Evolutionary conservation across 164 flowering plant genomes (phyloP).

Genomic region (Chimonanthus salicifolius): DNA sequence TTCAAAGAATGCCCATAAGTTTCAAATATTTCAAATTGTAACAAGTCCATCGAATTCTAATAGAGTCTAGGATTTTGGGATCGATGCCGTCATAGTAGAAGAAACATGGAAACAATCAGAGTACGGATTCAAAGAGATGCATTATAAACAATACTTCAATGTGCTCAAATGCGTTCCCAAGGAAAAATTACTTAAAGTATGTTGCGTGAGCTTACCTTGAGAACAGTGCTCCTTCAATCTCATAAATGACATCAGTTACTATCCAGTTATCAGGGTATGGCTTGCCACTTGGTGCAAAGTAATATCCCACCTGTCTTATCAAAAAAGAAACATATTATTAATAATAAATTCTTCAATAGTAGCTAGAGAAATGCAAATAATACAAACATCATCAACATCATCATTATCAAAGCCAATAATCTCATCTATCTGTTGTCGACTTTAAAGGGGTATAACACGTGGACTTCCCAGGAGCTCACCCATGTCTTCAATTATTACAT

Average conservation of each 20-base stretch:
- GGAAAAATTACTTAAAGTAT: not conserved
- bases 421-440: not conserved
- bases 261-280: conserved; percentile 99
- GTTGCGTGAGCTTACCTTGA: conserved; percentile 52
- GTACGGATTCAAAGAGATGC: not conserved
- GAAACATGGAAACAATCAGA: not conserved
- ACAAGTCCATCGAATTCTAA: no score
- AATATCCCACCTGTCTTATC: conserved; percentile 86
- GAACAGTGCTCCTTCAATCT: conserved; percentile 73
- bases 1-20: no score
- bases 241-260: conserved; percentile 87
- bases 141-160: not conserved
- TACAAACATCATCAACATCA: not conserved
- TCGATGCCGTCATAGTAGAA: no score
- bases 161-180: not conserved
- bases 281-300: conserved; percentile 98
- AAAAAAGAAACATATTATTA: conserved; percentile 13
- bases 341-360: not conserved
- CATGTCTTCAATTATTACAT: no score
- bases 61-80: no score
- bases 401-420: not conserved
- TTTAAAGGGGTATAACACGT: no score
- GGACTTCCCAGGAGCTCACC: no score
- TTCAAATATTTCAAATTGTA: no score
- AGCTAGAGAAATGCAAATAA: not conserved